Base-by-base conservation (phyloP, 116 monocot genomes). In the Iris pallida region DNA sequence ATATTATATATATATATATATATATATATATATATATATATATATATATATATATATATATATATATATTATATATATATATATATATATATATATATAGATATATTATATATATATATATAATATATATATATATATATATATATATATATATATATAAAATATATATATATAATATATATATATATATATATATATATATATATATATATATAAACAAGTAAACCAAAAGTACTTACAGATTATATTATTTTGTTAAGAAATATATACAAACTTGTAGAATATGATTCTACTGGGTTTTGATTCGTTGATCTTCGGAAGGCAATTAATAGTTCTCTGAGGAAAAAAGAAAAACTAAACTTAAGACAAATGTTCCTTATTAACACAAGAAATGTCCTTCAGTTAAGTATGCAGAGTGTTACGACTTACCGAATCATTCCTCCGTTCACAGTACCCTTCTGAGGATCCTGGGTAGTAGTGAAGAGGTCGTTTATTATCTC, bases 401-500 rank as follows among this genome's bases (percentile, higher is more conserved):
- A 2, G n/a, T n/a, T n/a, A n/a, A n/a, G n/a, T n/a, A n/a, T n/a
- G n/a, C n/a, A n/a, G n/a, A n/a, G n/a, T n/a, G n/a, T n/a, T n/a
- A n/a, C n/a, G 46, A 30, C 40, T 30, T 53, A 66, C 66, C 66
- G 51, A 2, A 66, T 53, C 53, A 66, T 53, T 30, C 66, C 66
- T 8, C 66, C 66, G 42, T 2, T 18, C 13, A 66, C 40, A 61
- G 7, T 13, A 48, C 45, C 65, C 18, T 20, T 49, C 49, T 65
- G 65, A 0, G 83, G 66, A 65, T 20, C 49, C 1, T 65, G 42
- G 13, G 13, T 42, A 8, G 19, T 4, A 4, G 69, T 77, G 30
- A 57, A 95, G 10, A 95, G 75, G 42, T 91, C 84, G 8, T 59
- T 20, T 47, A 95, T 95, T 4, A 89, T 96, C 53, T 92, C 95